A percentile compares a stretch with the other conserved stretches of the same genome.
Conservation (phyloP, 495 filamentous ascomycete genomes). For the Penicillium samsonianum region DNA sequence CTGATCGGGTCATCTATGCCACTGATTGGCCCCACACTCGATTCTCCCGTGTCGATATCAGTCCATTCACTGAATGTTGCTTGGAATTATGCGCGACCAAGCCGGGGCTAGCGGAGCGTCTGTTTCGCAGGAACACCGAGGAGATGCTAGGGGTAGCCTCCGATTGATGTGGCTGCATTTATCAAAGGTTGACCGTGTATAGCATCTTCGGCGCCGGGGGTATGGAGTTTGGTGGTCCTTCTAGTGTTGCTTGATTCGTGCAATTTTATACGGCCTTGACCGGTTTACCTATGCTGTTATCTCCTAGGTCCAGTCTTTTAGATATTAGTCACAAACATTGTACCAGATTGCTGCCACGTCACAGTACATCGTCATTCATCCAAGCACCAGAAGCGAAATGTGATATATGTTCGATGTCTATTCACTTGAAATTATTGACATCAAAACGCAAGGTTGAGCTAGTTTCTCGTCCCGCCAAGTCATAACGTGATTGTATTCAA, state of each 20-base stretch:
- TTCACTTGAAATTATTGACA: conserved; percentile 19
- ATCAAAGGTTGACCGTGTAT: background rate
- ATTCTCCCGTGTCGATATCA: conserved; percentile 46
- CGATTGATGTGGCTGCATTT: background rate
- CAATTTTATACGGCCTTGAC: background rate
- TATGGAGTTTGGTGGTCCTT: background rate
- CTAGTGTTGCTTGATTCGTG: background rate
- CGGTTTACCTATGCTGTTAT: background rate
- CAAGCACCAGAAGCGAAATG: conserved; percentile 4
- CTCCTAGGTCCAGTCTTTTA: background rate
- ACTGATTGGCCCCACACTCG: conserved; percentile 58
- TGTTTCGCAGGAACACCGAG: conserved; percentile 51
- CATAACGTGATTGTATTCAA: background rate
- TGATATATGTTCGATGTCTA: conserved; percentile 19
- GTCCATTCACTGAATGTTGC: conserved; percentile 44
- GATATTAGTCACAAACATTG: background rate
- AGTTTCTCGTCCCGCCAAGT: conserved; percentile 1
- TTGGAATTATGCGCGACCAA: conserved; percentile 43
- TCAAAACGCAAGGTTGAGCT: conserved; percentile 1
- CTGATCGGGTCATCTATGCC: conserved; percentile 47
- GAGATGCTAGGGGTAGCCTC: conserved; percentile 32
- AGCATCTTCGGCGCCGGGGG: background rate
- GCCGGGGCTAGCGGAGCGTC: conserved; percentile 39
- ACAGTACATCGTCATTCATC: background rate
- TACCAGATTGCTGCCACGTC: background rate